Conservation (phyloP, 2,329 filamentous ascomycete genomes). For the Paraphoma sp. region DNA sequence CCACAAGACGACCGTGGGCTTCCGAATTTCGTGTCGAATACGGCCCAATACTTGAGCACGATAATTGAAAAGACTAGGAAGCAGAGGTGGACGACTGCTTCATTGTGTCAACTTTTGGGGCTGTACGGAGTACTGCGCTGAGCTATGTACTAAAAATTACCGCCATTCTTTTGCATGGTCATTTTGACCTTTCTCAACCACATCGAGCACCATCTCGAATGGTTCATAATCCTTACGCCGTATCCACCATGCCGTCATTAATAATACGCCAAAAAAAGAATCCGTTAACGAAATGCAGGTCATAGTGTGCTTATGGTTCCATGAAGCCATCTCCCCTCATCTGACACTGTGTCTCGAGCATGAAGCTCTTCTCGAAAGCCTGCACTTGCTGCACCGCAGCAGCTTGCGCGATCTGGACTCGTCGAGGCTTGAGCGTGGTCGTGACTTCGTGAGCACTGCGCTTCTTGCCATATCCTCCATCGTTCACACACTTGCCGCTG, state of each 20-base stretch:
- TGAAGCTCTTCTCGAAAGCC: constrained; percentile 35
- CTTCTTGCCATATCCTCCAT: constrained; percentile 27
- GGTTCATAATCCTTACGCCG: not conserved
- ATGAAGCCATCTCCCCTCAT: constrained; percentile 43
- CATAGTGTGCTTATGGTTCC: constrained; percentile 31
- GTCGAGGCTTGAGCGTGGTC: constrained; percentile 29
- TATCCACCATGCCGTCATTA: not conserved
- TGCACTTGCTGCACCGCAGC: constrained; percentile 26
- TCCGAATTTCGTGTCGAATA: constrained; percentile 1
- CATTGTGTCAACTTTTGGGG: not conserved
- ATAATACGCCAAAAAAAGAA: not conserved
- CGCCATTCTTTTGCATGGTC: not conserved
- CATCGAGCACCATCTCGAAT: not conserved
- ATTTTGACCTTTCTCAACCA: not conserved
- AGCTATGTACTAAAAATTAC: not conserved
- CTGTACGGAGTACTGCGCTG: not conserved
- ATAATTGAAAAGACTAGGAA: not conserved
- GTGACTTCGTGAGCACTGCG: constrained; percentile 27
- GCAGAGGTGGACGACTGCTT: too few species aligned
- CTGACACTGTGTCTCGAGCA: constrained; percentile 36
- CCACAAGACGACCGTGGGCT: not conserved
- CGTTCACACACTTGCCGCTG: constrained; percentile 39
- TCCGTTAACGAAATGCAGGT: not conserved
- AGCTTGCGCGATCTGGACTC: constrained; percentile 19
- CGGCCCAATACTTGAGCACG: constrained; percentile 9